Conservation (phyloP, 768 basidiomycete genomes). For the Epithele typhae region DNA sequence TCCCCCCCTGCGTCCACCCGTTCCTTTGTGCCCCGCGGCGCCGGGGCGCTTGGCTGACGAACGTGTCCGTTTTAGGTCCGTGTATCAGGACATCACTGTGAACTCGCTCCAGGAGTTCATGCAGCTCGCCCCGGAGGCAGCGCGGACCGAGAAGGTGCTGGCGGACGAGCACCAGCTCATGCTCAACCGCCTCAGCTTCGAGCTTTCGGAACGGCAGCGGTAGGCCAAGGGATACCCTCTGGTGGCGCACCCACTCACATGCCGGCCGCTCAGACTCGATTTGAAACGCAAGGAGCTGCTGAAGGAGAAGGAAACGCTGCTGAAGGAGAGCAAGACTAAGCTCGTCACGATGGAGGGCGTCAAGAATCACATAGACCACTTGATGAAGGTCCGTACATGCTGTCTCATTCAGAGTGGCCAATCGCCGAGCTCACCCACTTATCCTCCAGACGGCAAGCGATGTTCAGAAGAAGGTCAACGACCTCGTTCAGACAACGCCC, state of each 20-base stretch:
- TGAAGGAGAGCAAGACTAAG: conserved; percentile 78
- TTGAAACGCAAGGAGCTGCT: conserved; percentile 63
- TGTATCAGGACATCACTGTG: conserved; percentile 83
- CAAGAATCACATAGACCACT: conserved; percentile 69
- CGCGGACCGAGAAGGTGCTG: conserved; percentile 55
- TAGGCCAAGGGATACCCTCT: conserved; percentile 28
- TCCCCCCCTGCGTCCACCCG: background rate
- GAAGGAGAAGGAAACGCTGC: conserved; percentile 69
- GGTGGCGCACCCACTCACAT: conserved; percentile 8
- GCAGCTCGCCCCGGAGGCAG: conserved; percentile 63
- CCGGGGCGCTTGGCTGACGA: background rate
- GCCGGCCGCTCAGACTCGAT: conserved; percentile 52
- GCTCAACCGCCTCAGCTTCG: conserved; percentile 83
- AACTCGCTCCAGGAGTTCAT: conserved; percentile 68
- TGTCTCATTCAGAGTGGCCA: background rate
- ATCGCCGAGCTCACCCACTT: background rate
- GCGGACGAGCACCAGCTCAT: conserved; percentile 78
- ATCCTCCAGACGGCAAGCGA: conserved; percentile 57
- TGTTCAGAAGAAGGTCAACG: conserved; percentile 72
- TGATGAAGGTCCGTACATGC: conserved; percentile 56
- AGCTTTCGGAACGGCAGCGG: conserved; percentile 87
- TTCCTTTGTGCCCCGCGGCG: too few relatives aligned
- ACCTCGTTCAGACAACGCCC: conserved; percentile 48
- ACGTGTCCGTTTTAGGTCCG: conserved; percentile 52
- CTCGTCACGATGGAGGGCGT: conserved; percentile 69